Base-by-base conservation (phyloP, 1,284 basidiomycete genomes). In the Naganishia sp. region DNA sequence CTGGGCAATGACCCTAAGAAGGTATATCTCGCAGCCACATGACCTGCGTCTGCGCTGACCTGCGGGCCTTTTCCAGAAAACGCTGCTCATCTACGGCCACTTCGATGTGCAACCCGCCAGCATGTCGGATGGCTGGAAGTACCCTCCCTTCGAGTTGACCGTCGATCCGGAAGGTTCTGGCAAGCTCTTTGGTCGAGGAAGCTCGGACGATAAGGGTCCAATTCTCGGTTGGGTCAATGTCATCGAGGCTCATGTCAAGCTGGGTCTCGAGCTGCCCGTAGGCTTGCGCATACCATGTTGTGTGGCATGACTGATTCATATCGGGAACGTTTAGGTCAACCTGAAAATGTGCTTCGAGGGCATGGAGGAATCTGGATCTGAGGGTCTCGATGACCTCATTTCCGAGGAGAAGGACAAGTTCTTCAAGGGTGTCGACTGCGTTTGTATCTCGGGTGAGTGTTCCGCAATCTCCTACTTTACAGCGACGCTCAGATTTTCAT, bases 291-390 rank as follows among this genome's bases (percentile, higher is more conserved):
- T 55, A 45, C 21, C 11, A 10, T 15, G 9, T 13, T 18, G 6
- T 6, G 48, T 39, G 18, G 21, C 1, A 25, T 28, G 21, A 15
- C 59, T 55, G 16, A 16, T 23, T 63, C 15, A 13, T 44, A 18
- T n/a, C n/a, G 53, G 31, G 15, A 44, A 61, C 52, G 55, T 49
- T 6, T 48, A 76, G 75, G 75, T 99, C 63, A 99, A 99, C 81
- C 80, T 99, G 72, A 87, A 88, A 74, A 89, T 94, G 83, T 93
- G 91, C 82, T 94, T 99, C 75, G 95, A 99, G 79, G 94, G 95
- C 9, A 99, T 99, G 96, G 95, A 99, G 80, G 95, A 99, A 82
- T 90, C 85, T 72, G 95, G 95, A 7, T 92, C 90, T 52, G 92
- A 94, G 74, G 94, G 94, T 6, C 84, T 99, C 13, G 94, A 98